Evolutionary conservation across 257 asterid genomes (phyloP).

Genomic region (Nicotiana otophora): DNA sequence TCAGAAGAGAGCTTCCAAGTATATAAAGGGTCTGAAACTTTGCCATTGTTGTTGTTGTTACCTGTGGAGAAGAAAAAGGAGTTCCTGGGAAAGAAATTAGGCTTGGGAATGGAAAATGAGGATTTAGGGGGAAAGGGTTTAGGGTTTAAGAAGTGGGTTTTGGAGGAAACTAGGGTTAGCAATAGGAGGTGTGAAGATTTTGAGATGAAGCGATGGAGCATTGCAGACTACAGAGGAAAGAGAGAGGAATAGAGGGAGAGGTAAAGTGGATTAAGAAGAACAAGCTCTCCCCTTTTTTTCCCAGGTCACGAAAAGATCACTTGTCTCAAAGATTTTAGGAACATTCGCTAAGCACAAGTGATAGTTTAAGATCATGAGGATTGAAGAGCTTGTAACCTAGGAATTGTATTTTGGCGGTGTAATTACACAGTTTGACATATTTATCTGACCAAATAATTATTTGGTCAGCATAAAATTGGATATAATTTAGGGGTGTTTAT

Average conservation of each 20-base stretch:
- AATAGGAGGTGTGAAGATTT: conserved; percentile 49
- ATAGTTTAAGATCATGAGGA: too few species aligned
- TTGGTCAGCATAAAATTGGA: too few species aligned
- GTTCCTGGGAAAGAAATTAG: conserved; percentile 19
- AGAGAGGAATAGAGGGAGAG: neutral
- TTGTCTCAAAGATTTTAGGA: too few species aligned
- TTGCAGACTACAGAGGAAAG: conserved; percentile 13
- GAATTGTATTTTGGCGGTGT: too few species aligned
- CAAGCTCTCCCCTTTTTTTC: too few species aligned
- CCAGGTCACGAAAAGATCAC: too few species aligned
- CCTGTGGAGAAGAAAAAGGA: conserved; percentile 56
- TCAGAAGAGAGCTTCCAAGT: conserved; percentile 58
- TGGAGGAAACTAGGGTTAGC: conserved; percentile 37
- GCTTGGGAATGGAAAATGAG: conserved; percentile 12
- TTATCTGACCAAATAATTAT: too few species aligned
- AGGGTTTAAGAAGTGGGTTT: conserved; percentile 22
- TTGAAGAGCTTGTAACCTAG: too few species aligned
- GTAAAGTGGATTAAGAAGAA: too few species aligned
- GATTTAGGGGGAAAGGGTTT: conserved; percentile 18
- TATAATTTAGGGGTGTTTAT: too few species aligned
- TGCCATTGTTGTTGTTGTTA: conserved; percentile 36
- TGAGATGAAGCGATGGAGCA: conserved; percentile 76
- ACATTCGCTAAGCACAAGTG: too few species aligned
- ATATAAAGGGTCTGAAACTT: conserved; percentile 33
- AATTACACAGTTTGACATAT: too few species aligned